Conservation (phyloP, 1,284 basidiomycete genomes). For the Cystobasidium pallidum region DNA sequence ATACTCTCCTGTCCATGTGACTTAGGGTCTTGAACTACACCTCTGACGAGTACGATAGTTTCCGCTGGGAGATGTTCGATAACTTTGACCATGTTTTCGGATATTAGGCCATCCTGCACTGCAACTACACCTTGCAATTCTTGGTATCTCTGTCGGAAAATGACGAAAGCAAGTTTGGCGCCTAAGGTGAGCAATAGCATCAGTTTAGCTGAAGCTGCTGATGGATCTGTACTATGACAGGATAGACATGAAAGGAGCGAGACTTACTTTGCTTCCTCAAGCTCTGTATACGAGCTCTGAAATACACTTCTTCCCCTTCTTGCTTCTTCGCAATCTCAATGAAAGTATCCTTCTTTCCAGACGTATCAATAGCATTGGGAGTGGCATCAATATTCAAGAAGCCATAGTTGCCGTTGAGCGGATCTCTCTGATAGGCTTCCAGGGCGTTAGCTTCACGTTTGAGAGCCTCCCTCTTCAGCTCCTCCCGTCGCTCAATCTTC, state of each 20-base stretch:
- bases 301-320: conserved; percentile 78
- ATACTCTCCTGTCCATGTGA: conserved; percentile 77
- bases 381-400: conserved; percentile 44
- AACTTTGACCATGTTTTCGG: conserved; percentile 98
- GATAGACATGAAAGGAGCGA: not conserved
- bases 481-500: conserved; percentile 23
- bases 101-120: conserved; percentile 79
- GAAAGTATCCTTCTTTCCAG: conserved; percentile 56
- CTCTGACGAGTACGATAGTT: conserved; percentile 89
- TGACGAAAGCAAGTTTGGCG: conserved; percentile 91
- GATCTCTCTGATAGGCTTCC: conserved; percentile 34
- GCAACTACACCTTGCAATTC: conserved; percentile 82
- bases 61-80: conserved; percentile 78
- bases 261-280: conserved; percentile 69
- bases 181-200: conserved; percentile 52
- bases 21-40: conserved; percentile 74
- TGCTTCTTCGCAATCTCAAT: conserved; percentile 68
- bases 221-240: too few relatives aligned
- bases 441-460: conserved; percentile 29
- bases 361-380: conserved; percentile 36
- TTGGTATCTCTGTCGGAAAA: conserved; percentile 70
- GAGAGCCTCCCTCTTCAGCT: conserved; percentile 29
- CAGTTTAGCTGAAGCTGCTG: too few relatives aligned
- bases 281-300: conserved; percentile 90
- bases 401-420: conserved; percentile 37